A percentile compares a stretch with the other conserved stretches of the same genome.
phyloP scores from a whole-genome alignment of 371 early-diverging fungal species.

The Mortierella sp. region DNA sequence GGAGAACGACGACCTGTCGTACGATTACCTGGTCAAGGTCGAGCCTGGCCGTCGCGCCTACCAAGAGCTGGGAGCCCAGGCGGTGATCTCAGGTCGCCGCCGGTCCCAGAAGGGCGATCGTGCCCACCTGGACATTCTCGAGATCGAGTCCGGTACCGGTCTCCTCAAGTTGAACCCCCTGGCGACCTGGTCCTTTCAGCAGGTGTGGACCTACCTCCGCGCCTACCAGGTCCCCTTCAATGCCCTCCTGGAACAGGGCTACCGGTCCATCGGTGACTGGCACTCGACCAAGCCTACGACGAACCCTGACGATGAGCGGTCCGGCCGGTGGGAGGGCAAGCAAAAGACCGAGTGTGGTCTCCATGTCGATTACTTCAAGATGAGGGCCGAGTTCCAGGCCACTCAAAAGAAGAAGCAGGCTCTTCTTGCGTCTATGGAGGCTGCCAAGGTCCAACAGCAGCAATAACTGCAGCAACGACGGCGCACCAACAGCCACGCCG shows the following conservation, averaged over 20 bases:
- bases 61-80: slow-evolving; percentile 77
- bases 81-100: slow-evolving; percentile 92
- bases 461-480: too few species aligned
- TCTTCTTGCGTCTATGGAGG: slow-evolving; percentile 19
- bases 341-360: slow-evolving; percentile 94
- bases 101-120: slow-evolving; percentile 92
- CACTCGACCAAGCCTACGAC: slow-evolving; percentile 87
- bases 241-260: slow-evolving; percentile 88
- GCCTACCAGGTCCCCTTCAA: slow-evolving; percentile 95
- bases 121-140: slow-evolving; percentile 80
- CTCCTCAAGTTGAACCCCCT: slow-evolving; percentile 91
- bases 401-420: slow-evolving; percentile 61
- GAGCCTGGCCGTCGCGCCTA: slow-evolving; percentile 94
- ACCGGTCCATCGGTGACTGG: slow-evolving; percentile 94
- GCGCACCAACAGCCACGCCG: neutral
- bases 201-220: slow-evolving; percentile 87
- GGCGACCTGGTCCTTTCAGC: slow-evolving; percentile 90
- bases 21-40: slow-evolving; percentile 93
- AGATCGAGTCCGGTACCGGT: slow-evolving; percentile 83
- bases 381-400: slow-evolving; percentile 75
- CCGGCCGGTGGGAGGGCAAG: slow-evolving; percentile 92
- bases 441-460: slow-evolving; percentile 17
- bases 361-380: slow-evolving; percentile 95
- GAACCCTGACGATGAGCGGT: slow-evolving; percentile 82
- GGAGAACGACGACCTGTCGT: slow-evolving; percentile 84